Evolutionary conservation across 306 rosid genomes (phyloP), one percentile per base, ranked within the genome.

Genomic region (Oxytropis ochrocephala): DNA sequence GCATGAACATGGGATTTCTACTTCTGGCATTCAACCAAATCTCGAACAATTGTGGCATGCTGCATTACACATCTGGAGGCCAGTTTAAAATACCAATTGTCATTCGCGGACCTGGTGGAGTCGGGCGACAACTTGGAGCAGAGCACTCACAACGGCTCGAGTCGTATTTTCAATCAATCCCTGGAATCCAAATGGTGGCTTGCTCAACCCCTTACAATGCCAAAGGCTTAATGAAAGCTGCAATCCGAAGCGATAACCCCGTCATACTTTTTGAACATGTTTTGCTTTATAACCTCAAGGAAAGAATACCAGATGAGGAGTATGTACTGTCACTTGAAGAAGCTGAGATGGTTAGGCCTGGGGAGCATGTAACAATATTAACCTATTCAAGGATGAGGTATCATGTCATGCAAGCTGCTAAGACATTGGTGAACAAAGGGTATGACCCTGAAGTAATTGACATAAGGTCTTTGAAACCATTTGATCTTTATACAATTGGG

Each of bases 41-140:
- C 69, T 94, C 98, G 12, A 94, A 94, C 91, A 88, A 94, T 59
- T 87, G 98, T 70, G 97, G 98, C 56, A 94, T 94, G 98, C 97
- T 94, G 64, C 98, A 94, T 76, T 90, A 88, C 85, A 94, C 98
- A 50, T 94, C 98, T 21, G 98, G 97, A 11, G 98, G 98, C 46
- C 97, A 94, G 84, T 94, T 94, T 43, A 94, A 84, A 75, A 94
- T 94, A 33, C 98, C 98, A 52, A 75, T 90, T 36, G 97, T 94
- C 48, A 94, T 94, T 73, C 98, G 98, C 67, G 98, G 98, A 41
- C 98, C 98, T 7, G 98, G 98, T 48, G 97, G 98, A 71, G 97
- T 94, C 38, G 98, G 98, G 24, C 88, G 96, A 32, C 98, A 94
- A 81, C 97, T 90, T 46, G 98, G 97, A 56, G 97, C 98, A 8